Evolutionary conservation across 805 yeast species (phyloP).

Genomic region (Saccharomycopsis javanensis): DNA sequence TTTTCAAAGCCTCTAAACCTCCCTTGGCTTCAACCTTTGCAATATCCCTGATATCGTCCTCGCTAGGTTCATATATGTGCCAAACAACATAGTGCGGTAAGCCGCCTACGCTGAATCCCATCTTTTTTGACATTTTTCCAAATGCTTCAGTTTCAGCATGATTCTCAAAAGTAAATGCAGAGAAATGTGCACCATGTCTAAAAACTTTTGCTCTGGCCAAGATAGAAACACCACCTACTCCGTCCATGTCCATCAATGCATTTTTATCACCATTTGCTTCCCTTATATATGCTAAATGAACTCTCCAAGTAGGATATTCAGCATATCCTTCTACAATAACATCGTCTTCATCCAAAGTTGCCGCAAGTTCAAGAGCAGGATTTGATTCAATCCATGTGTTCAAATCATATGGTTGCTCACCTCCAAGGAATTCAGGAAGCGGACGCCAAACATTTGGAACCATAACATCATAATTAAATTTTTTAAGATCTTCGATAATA

Average conservation of each 20-base stretch:
- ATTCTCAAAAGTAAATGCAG: slow-evolving; percentile 73
- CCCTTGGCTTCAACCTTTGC: slow-evolving; percentile 40
- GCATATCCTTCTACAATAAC: slow-evolving; percentile 86
- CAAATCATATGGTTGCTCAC: slow-evolving; percentile 90
- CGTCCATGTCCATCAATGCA: slow-evolving; percentile 65
- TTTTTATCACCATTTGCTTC: slow-evolving; percentile 49
- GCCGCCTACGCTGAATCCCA: slow-evolving; percentile 81
- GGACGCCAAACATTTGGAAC: slow-evolving; percentile 96
- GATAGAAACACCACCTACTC: slow-evolving; percentile 82
- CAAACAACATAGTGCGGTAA: slow-evolving; percentile 83
- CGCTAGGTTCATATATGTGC: slow-evolving; percentile 88
- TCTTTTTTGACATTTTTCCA: slow-evolving; percentile 67
- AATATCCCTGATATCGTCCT: slow-evolving; percentile 65
- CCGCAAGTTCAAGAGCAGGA: slow-evolving; percentile 60
- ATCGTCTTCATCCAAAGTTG: slow-evolving; percentile 61
- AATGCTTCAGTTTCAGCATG: slow-evolving; percentile 87
- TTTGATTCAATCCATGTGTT: slow-evolving; percentile 94
- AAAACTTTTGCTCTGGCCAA: slow-evolving; percentile 65
- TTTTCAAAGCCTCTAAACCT: not conserved
- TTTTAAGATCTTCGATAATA: slow-evolving; percentile 66
- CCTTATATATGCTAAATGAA: slow-evolving; percentile 66
- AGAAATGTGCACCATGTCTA: slow-evolving; percentile 73
- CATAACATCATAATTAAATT: slow-evolving; percentile 57
- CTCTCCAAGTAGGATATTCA: slow-evolving; percentile 80
- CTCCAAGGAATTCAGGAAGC: slow-evolving; percentile 80